phyloP scores from a whole-genome alignment of 768 basidiomycete genomes.

The Amanita rubescens region DNA sequence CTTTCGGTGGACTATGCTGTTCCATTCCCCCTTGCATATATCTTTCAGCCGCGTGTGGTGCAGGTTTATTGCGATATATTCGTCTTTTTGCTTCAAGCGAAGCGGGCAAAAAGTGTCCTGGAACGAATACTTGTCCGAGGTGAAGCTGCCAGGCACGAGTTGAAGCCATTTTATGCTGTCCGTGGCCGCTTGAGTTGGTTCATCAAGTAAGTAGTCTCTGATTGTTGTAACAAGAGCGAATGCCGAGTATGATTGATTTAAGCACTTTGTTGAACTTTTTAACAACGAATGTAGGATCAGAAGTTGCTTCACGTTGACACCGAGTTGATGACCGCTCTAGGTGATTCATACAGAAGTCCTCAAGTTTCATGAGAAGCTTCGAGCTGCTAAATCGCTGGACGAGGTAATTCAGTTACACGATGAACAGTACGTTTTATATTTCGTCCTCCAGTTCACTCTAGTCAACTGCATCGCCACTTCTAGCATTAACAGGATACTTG shows the following conservation, averaged over 20 bases:
- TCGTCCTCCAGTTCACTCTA: not conserved
- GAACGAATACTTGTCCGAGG: slow-evolving; percentile 64
- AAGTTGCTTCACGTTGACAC: not conserved
- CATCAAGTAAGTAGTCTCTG: slow-evolving; percentile 67
- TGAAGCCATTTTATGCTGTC: slow-evolving; percentile 73
- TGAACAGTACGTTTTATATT: slow-evolving; percentile 47
- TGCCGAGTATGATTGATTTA: not conserved
- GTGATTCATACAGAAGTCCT: slow-evolving; percentile 60
- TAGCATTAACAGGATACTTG: slow-evolving; percentile 55
- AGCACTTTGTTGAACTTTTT: slow-evolving; percentile 66
- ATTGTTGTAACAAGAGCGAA: not conserved
- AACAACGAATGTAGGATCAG: slow-evolving; percentile 55
- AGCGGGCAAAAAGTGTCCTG: slow-evolving; percentile 62
- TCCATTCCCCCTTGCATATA: slow-evolving; percentile 75
- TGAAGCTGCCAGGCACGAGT: slow-evolving; percentile 34
- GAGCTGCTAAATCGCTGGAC: slow-evolving; percentile 55
- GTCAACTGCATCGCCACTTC: slow-evolving; percentile 1
- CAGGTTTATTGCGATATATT: slow-evolving; percentile 63
- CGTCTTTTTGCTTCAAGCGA: slow-evolving; percentile 64
- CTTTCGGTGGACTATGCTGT: slow-evolving; percentile 72
- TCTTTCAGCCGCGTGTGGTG: slow-evolving; percentile 53
- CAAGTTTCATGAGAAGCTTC: slow-evolving; percentile 51
- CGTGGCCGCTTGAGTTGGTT: slow-evolving; percentile 78
- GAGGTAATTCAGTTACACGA: slow-evolving; percentile 67
- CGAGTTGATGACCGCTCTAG: slow-evolving; percentile 25